Conservation (phyloP, 129 eudicot genomes). For the Solidago caesia region DNA sequence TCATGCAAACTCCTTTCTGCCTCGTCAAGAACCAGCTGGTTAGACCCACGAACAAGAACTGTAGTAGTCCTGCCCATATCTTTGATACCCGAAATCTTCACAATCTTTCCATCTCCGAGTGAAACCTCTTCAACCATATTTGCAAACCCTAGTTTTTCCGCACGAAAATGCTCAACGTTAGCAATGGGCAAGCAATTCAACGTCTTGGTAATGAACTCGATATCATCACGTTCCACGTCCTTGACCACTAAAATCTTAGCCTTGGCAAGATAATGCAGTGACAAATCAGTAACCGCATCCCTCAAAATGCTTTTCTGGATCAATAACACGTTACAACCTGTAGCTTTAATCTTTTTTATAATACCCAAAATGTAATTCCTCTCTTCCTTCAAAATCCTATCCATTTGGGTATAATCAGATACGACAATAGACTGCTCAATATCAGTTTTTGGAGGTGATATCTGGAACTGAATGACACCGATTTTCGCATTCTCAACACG, state of each 20-base stretch:
- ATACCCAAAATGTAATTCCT: neutral
- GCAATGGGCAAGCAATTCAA: neutral
- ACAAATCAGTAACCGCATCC: neutral
- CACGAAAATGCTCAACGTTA: constrained; percentile 7
- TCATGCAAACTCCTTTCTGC: constrained; percentile 13
- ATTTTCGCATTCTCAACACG: neutral
- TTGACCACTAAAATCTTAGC: neutral
- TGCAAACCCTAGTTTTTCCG: constrained; percentile 2
- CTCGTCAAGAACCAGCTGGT: constrained; percentile 10
- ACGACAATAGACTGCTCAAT: constrained; percentile 1
- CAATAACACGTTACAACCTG: constrained; percentile 10
- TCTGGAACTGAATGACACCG: neutral
- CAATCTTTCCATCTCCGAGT: constrained; percentile 10
- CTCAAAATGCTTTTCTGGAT: neutral
- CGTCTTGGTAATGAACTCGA: neutral
- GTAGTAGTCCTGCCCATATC: constrained; percentile 11
- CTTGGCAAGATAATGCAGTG: neutral
- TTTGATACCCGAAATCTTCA: constrained; percentile 4
- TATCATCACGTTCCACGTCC: constrained; percentile 1
- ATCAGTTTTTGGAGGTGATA: neutral
- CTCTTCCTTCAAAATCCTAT: neutral
- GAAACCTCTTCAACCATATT: constrained; percentile 12
- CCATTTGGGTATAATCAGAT: constrained; percentile 3
- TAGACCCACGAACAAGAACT: constrained; percentile 11
- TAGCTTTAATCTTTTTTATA: neutral